Conservation (phyloP, 129 eudicot species). For the Saussurea involucrata region DNA sequence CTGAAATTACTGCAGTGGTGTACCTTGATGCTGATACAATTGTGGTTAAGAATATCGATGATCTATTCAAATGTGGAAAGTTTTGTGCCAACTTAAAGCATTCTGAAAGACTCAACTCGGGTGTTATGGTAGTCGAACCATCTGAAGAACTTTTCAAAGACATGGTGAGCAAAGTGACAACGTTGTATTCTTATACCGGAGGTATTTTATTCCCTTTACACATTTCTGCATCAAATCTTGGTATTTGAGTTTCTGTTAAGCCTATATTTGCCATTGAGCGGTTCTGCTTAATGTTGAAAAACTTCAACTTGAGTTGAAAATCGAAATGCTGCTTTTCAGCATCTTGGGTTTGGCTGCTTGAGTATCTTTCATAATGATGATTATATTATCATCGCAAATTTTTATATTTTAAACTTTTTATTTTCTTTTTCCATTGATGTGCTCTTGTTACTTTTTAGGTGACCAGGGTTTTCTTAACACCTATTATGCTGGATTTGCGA, state of each 20-base stretch:
- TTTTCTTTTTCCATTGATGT: background rate
- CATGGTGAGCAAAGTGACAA: slow-evolving; percentile 81
- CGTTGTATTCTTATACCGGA: slow-evolving; percentile 91
- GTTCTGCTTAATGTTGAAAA: background rate
- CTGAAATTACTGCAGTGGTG: slow-evolving; percentile 61
- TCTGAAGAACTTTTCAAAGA: slow-evolving; percentile 77
- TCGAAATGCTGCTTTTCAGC: background rate
- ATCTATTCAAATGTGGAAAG: slow-evolving; percentile 81
- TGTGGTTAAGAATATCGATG: slow-evolving; percentile 85
- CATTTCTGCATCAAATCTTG: background rate
- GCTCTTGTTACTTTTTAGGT: slow-evolving; percentile 48
- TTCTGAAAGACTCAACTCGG: slow-evolving; percentile 94
- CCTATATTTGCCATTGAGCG: background rate
- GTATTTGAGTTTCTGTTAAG: background rate
- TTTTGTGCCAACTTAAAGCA: slow-evolving; percentile 98
- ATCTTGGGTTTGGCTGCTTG: background rate
- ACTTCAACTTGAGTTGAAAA: background rate
- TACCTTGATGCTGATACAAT: slow-evolving; percentile 99
- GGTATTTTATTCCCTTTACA: slow-evolving; percentile 37
- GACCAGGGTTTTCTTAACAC: slow-evolving; percentile 99
- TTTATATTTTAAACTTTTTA: background rate
- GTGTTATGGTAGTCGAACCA: slow-evolving; percentile 98
- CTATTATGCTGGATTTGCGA: slow-evolving; percentile 75
- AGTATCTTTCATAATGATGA: background rate
- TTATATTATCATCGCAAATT: background rate